A percentile compares a stretch with the other conserved stretches of the same genome.
Evolutionary conservation across 1,139 yeast species (phyloP).

Genomic region (Suhomyces taliae): DNA sequence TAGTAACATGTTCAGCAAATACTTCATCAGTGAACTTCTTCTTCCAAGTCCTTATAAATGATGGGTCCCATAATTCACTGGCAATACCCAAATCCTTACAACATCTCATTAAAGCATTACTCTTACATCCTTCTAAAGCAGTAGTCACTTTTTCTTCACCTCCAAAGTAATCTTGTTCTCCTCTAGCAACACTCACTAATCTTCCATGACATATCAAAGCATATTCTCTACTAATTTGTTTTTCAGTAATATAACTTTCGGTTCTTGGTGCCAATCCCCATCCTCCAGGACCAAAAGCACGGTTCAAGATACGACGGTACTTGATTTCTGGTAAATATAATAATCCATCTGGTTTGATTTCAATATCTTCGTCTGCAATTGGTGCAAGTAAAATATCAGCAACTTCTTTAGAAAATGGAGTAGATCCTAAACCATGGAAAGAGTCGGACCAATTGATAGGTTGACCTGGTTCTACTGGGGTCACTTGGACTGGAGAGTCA

Average conservation of each 20-base stretch:
- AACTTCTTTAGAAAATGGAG: constrained; percentile 64
- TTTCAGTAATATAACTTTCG: constrained; percentile 69
- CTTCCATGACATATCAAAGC: constrained; percentile 87
- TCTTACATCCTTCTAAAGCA: constrained; percentile 95
- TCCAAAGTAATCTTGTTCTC: constrained; percentile 91
- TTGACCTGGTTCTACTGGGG: constrained; percentile 3
- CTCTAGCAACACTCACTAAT: constrained; percentile 87
- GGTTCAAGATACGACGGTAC: constrained; percentile 82
- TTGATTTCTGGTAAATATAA: constrained; percentile 91
- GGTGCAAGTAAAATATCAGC: constrained; percentile 61
- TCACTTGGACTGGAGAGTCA: constrained; percentile 19
- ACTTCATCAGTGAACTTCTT: constrained; percentile 74
- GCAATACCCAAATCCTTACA: constrained; percentile 97
- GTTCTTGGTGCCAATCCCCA: constrained; percentile 98
- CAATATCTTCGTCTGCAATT: constrained; percentile 69
- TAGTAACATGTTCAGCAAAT: constrained; percentile 80
- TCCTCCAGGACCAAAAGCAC: constrained; percentile 97
- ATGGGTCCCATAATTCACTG: constrained; percentile 96
- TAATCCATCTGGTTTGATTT: constrained; percentile 93
- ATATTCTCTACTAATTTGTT: constrained; percentile 76
- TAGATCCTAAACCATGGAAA: constrained; percentile 78
- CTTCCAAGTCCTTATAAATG: constrained; percentile 80
- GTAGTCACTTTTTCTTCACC: constrained; percentile 85
- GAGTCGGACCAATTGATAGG: constrained; percentile 70
- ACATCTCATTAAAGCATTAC: constrained; percentile 96